phyloP scores from a whole-genome alignment of 495 filamentous ascomycete species.

The Penicillium egyptiacum region DNA sequence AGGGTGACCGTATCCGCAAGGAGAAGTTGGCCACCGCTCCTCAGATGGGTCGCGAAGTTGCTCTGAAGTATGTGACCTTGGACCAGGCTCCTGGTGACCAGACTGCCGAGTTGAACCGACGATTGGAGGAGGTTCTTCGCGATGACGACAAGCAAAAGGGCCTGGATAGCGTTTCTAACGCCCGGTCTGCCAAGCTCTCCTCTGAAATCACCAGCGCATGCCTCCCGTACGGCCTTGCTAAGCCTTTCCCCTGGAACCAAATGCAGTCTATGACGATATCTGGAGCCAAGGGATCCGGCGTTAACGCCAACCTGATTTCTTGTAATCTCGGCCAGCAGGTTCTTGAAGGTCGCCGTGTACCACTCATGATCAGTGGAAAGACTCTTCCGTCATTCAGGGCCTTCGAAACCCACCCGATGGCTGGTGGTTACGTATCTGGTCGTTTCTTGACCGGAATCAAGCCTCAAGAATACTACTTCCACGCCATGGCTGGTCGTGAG shows the following conservation, averaged over 20 bases:
- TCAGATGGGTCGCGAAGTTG: slow-evolving; percentile 77
- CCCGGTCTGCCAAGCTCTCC: slow-evolving; percentile 67
- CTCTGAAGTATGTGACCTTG: slow-evolving; percentile 89
- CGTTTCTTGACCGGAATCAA: slow-evolving; percentile 98
- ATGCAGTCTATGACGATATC: slow-evolving; percentile 99
- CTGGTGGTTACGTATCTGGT: slow-evolving; percentile 91
- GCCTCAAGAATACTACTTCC: slow-evolving; percentile 98
- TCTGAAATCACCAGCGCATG: slow-evolving; percentile 74
- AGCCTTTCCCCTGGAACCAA: slow-evolving; percentile 93
- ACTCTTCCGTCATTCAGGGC: slow-evolving; percentile 92
- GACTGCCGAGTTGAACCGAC: slow-evolving; percentile 67
- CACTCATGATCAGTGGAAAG: slow-evolving; percentile 97
- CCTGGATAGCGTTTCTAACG: slow-evolving; percentile 81
- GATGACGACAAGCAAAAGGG: slow-evolving; percentile 88
- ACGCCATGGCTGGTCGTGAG: slow-evolving; percentile 98
- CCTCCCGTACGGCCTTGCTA: slow-evolving; percentile 78
- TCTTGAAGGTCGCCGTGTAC: slow-evolving; percentile 91
- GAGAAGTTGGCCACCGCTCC: slow-evolving; percentile 67
- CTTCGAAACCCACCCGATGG: slow-evolving; percentile 83
- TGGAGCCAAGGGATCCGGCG: slow-evolving; percentile 87
- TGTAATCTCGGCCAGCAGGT: slow-evolving; percentile 97
- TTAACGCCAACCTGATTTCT: slow-evolving; percentile 97
- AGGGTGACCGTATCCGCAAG: slow-evolving; percentile 71
- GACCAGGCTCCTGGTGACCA: slow-evolving; percentile 59
- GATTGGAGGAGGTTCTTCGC: slow-evolving; percentile 85